A percentile compares a stretch with the other conserved stretches of the same genome.
Conservation (phyloP, 805 yeast genomes). For the Saccharomycopsis oosterbeekiorum region DNA sequence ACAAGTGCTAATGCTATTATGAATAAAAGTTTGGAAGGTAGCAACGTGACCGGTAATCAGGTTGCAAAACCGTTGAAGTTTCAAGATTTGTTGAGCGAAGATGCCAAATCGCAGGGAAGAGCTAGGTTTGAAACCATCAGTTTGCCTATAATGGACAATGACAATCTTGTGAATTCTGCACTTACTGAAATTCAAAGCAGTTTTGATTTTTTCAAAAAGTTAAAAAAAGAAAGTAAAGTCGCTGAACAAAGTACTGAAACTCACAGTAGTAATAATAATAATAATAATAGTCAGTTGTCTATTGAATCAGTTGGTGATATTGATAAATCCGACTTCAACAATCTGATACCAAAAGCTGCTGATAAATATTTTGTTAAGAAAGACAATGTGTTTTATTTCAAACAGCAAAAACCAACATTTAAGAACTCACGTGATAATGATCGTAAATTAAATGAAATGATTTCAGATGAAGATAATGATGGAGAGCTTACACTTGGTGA, state of each 20-base stretch:
- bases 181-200: not conserved
- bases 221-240: not conserved
- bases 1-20: not conserved
- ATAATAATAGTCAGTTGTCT: too few relatives aligned
- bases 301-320: too few relatives aligned
- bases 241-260: not conserved
- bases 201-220: not conserved
- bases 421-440: not conserved
- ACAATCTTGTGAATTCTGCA: not conserved
- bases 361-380: not conserved
- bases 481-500: not conserved
- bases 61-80: not conserved
- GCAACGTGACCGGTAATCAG: not conserved
- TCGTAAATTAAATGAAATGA: not conserved
- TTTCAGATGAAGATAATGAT: not conserved
- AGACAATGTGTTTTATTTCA: not conserved
- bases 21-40: not conserved
- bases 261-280: not conserved
- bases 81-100: not conserved
- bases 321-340: not conserved
- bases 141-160: constrained; percentile 4
- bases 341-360: not conserved
- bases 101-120: not conserved
- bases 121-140: constrained; percentile 7
- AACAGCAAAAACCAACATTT: not conserved